Conservation (phyloP, 176 grass and related monocot species). For the Panicum miliaceum region DNA sequence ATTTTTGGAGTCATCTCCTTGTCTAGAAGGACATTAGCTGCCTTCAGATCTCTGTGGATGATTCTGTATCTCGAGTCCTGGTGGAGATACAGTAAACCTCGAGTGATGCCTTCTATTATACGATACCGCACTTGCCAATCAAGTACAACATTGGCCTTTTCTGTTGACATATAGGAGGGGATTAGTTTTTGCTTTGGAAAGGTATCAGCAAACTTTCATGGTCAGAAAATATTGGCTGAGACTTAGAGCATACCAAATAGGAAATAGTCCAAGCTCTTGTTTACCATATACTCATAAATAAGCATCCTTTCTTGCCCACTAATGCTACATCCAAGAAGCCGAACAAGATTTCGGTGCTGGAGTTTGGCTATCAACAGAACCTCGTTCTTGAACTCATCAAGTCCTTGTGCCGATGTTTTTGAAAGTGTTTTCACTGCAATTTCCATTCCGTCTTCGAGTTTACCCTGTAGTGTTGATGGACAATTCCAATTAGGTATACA, state of each 20-base stretch:
- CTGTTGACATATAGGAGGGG: slow-evolving; percentile 30
- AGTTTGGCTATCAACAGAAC: slow-evolving; percentile 66
- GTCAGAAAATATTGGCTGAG: slow-evolving; percentile 22
- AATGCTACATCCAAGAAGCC: slow-evolving; percentile 69
- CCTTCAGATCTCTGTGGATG: slow-evolving; percentile 82
- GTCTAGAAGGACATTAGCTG: slow-evolving; percentile 81
- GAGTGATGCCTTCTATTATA: slow-evolving; percentile 70
- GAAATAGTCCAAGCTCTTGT: slow-evolving; percentile 75
- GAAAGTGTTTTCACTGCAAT: slow-evolving; percentile 86
- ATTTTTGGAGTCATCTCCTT: slow-evolving; percentile 75
- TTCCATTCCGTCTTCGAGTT: slow-evolving; percentile 65
- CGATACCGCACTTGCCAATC: slow-evolving; percentile 69
- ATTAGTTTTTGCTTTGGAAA: slow-evolving; percentile 22
- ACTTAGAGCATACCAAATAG: slow-evolving; percentile 54
- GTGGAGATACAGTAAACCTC: slow-evolving; percentile 82
- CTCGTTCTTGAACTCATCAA: slow-evolving; percentile 83
- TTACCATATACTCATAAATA: slow-evolving; percentile 76
- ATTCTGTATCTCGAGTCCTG: slow-evolving; percentile 85
- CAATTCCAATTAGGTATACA: slow-evolving; percentile 23
- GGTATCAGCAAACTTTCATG: slow-evolving; percentile 6
- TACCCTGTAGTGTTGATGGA: slow-evolving; percentile 54
- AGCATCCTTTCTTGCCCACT: slow-evolving; percentile 72
- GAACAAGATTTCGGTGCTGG: slow-evolving; percentile 75
- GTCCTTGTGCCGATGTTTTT: slow-evolving; percentile 60
- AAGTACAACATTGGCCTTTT: slow-evolving; percentile 53